Base-by-base conservation (phyloP, 108 stramenopile species). In the Ochromonas danica region DNA sequence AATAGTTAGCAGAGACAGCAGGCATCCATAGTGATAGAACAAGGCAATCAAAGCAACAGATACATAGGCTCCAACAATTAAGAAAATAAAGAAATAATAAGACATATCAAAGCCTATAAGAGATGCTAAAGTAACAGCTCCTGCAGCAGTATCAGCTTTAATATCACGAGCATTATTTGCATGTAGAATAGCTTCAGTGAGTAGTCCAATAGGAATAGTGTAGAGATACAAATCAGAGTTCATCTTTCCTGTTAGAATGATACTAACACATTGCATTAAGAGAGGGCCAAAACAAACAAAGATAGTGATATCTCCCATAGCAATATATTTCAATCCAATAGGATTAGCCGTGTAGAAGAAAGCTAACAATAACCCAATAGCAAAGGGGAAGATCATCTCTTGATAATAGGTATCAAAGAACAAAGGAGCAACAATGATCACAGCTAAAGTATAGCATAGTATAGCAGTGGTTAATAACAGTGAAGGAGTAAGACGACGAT, bases 91-190 rank as follows among this genome's bases (percentile, higher is more conserved):
- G 22, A 51, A 51, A 14, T 6, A 6, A 14, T 14, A 51, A 14
- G 45, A 51, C 22, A 6, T 22, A 14, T 51, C 45, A 51, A 14
- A 51, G 22, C 45, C 45, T 14, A 51, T 6, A 22, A 51, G 6
- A 14, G 45, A 51, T 22, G 45, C 45, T 22, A 51, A 51, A 6
- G 45, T 51, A 14, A 51, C 45, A 14, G 45, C 45, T 22, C 45
- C 45, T 14, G 22, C 45, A 51, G 45, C 45, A 6, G 45, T 80
- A 67, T 86, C 86, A 22, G 74, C 38, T 1, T 40, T 42, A 43
- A 86, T 86, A 62, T 85, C 86, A 17, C 86, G 36, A 42, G 83
- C 65, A 72, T 86, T 86, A 61, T 86, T 86, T 6, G 85, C 85
- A 45, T 85, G 85, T 27, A 86, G 77, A 75, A 86, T 86, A 6